phyloP scores from a whole-genome alignment of 2,329 filamentous ascomycete species.

The Penicillium concentricum region DNA sequence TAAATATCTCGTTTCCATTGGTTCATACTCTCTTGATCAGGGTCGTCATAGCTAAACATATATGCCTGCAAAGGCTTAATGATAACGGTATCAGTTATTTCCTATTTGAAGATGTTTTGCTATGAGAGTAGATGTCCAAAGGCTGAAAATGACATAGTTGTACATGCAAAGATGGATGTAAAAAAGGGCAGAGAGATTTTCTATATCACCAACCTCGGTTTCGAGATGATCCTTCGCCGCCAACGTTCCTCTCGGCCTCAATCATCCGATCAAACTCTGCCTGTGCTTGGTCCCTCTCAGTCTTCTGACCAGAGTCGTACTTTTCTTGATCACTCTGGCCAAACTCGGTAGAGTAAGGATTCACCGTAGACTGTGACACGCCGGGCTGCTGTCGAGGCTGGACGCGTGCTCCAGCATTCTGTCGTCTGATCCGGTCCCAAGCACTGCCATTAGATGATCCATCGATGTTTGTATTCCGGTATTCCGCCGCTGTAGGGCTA shows the following conservation, averaged over 20 bases:
- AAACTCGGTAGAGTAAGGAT: background rate
- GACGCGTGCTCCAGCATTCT: slow-evolving; percentile 16
- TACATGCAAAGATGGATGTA: slow-evolving; percentile 9
- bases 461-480: slow-evolving; percentile 20
- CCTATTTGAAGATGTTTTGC: background rate
- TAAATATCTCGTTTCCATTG: background rate
- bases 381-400: slow-evolving; percentile 1
- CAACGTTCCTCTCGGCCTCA: slow-evolving; percentile 39
- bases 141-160: slow-evolving; percentile 1
- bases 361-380: background rate
- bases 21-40: background rate
- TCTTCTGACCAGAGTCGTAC: slow-evolving; percentile 22
- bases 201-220: slow-evolving; percentile 18
- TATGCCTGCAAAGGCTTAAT: slow-evolving; percentile 22
- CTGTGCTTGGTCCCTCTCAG: slow-evolving; percentile 41
- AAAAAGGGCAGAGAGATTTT: background rate
- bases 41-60: slow-evolving; percentile 9
- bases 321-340: slow-evolving; percentile 7
- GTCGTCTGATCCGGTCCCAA: slow-evolving; percentile 41
- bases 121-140: background rate
- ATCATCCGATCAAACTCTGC: slow-evolving; percentile 46
- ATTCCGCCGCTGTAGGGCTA: slow-evolving; percentile 37
- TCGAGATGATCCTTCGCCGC: slow-evolving; percentile 15
- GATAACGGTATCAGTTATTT: slow-evolving; percentile 8
- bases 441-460: slow-evolving; percentile 26